Base-by-base conservation (phyloP, 441 rosid genomes). In the Adansonia grandidieri region DNA sequence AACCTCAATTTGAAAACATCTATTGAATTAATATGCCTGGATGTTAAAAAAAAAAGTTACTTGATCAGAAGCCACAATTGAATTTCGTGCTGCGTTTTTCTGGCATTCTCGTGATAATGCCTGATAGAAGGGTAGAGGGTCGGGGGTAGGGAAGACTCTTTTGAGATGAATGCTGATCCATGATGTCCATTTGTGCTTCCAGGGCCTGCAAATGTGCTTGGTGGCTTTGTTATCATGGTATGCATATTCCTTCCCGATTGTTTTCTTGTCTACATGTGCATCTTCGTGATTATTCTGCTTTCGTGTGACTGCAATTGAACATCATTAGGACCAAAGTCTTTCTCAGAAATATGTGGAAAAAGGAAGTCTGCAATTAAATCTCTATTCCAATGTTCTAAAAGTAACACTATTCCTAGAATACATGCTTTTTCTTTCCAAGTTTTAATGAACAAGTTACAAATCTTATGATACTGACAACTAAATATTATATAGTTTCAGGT, bases 191-290 rank as follows among this genome's bases (percentile, higher is more conserved):
- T 79, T 80, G 17, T 77, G 78, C 78, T 86, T 79, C 22, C 88
- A 88, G 91, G 91, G 91, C 71, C 79, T 88, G 79, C 91, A 88
- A 83, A 88, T 89, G 66, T 88, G 91, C 68, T 82, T 86, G 87
- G 91, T 88, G 71, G 82, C 89, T 79, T 76, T 88, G 77, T 81
- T 88, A 32, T 86, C 87, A 64, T 85, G 91, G 91, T 88, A 86
- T 79, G 82, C 45, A 10, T 53, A 42, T 40, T 76, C 78, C 73
- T 63, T 60, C 54, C 56, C 17, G 14, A 28, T 28, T 58, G 79
- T 5, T 71, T 47, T 40, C 44, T 74, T 62, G 57, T 56, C 56
- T 32, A 40, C 64, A 72, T 40, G 65, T 5, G 11, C 51, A 72
- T 40, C 63, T 40, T 56, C 32, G 9, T 71, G 13, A 51, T 71